Percentiles rank a stretch among this genome's conserved stretches.
Conservation (phyloP, 2,329 filamentous ascomycete species). For the Orbilia ellipsospora region DNA sequence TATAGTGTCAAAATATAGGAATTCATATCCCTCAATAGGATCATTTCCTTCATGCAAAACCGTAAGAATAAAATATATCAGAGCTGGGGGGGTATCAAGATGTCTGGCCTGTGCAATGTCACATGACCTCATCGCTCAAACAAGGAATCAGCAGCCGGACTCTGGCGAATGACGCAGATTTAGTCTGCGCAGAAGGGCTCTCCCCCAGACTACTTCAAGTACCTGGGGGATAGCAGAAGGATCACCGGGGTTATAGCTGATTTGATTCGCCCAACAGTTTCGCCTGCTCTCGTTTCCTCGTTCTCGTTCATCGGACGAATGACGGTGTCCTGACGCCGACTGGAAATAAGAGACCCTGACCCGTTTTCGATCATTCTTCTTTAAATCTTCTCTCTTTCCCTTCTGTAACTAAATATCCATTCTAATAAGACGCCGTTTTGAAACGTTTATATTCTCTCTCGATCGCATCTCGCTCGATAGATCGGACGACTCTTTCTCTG, state of each 20-base stretch:
- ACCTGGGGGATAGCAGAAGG: slow-evolving; percentile 25
- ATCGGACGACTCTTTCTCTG: background rate
- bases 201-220: background rate
- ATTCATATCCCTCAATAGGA: too few relatives aligned
- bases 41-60: too few relatives aligned
- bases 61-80: background rate
- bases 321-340: slow-evolving; percentile 47
- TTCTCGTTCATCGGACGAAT: slow-evolving; percentile 31
- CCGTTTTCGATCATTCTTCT: background rate
- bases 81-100: too few relatives aligned
- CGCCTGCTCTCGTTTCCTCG: background rate
- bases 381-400: background rate
- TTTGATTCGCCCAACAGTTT: slow-evolving; percentile 31
- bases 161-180: slow-evolving; percentile 6
- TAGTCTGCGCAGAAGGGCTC: too few relatives aligned
- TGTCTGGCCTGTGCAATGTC: too few relatives aligned
- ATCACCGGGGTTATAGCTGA: slow-evolving; percentile 21
- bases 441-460: background rate
- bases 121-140: too few relatives aligned
- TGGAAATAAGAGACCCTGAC: background rate
- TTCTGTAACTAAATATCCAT: background rate
- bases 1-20: too few relatives aligned
- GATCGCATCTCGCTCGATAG: background rate
- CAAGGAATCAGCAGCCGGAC: slow-evolving; percentile 25
- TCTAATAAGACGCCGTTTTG: background rate